Base-by-base conservation (phyloP, 768 basidiomycete genomes). In the Russula sp. region DNA sequence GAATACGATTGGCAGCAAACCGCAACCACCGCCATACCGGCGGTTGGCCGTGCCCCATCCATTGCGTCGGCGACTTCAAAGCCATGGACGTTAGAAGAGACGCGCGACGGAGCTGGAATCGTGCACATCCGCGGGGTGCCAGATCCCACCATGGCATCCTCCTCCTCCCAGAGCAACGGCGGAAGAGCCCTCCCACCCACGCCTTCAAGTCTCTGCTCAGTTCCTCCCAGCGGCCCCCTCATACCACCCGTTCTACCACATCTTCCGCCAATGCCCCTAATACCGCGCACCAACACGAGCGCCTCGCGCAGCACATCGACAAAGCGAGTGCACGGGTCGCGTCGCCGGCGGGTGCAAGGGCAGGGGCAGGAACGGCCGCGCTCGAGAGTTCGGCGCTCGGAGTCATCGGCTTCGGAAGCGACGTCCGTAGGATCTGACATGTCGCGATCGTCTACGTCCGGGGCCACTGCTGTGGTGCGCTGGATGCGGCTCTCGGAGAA, bases 51-150 rank as follows among this genome's bases (percentile, higher is more conserved):
- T 10, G 57, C 24, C 10, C 30, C 16, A 16, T 69, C 66, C 3
- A 26, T 30, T 4, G 36, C 49, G 24, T 63, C 67, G 32, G 36
- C 14, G 34, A 18, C 22, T 16, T 76, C 76, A 3, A 74, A 71
- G 46, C 63, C 71, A 10, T 80, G 78, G 76, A 76, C 76, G 3
- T 64, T 80, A 32, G 78, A 80, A 63, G 79, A 80, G 63, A 76
- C 70, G 14, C 72, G 70, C 18, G 73, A 78, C 57, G 78, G 77
- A 18, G 69, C 73, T 7, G 78, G 78, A 1, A 71, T 76, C 22
- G 77, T 80, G 13, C 76, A 76, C 62, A 72, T 79, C 38, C 75
- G 72, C 54, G 72, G 73, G 14, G 46, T n/a, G 7, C 51, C 49
- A n/a, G 22, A 53, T 30, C 22, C 54, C n/a, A 16, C 5, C 9